Base-by-base conservation (phyloP, 2,329 filamentous ascomycete species). In the Myriosclerotinia curreyana region DNA sequence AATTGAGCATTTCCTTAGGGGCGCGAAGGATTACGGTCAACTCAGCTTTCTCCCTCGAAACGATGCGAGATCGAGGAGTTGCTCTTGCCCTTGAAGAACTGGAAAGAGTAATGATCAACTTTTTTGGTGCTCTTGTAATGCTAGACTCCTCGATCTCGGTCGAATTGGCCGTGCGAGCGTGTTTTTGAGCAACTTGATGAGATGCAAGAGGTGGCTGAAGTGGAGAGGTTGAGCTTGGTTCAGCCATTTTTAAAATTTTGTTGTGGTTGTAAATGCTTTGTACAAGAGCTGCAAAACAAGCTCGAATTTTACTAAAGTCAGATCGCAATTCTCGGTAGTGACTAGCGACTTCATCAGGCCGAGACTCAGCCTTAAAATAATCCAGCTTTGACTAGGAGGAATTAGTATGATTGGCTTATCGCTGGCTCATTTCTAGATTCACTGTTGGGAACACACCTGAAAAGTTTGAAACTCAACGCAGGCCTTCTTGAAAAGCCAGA, bases 361-460 rank as follows among this genome's bases (percentile, higher is more conserved):
- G 31, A 59, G n/a, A 48, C 5, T 48, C 31, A 15, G 55, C 31
- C 22, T 28, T 48, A 3, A 59, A 59, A 25, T 49, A 38, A 59
- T 59, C 31, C 9, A 59, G 14, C 15, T 48, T 59, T 14, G n/a
- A 5, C 55, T 59, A 28, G 22, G n/a, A 14, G 9, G 17, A 8
- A 25, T 56, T 4, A 59, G 44, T 14, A 14, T 25, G 3, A 8
- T 7, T 0, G 8, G 44, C 14, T 11, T 46, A 14, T 17, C 15
- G 8, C 1, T 7, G 22, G 31, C 17, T 6, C 8, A 6, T 12
- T 9, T 11, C 4, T 8, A 3, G 8, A 7, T 25, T 54, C n/a
- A 25, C 38, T 17, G 6, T 54, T 54, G 20, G n/a, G 15, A 36
- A 48, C 28, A 59, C 48, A 48, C 44, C 42, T 59, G 42, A 38